Percentiles rank a stretch among this genome's conserved stretches.
Evolutionary conservation across 208 protist genomes (phyloP).

Genomic region (Leishmania tropica): DNA sequence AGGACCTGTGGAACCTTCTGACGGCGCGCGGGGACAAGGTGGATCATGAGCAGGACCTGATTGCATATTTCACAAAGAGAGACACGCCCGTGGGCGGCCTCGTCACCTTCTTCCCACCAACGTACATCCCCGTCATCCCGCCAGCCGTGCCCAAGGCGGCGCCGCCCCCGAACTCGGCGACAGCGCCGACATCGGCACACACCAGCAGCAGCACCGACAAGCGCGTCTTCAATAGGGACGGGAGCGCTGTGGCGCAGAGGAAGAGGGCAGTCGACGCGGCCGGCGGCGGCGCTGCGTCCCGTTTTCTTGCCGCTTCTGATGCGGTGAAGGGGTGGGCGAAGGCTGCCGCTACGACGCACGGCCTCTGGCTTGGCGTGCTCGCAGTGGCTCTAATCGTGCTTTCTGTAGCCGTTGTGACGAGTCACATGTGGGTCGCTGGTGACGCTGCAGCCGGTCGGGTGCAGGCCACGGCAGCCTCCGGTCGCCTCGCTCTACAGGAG

Average conservation of each 20-base stretch:
- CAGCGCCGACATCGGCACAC: background rate
- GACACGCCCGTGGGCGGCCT: slow-evolving; percentile 37
- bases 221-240: background rate
- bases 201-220: background rate
- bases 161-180: background rate
- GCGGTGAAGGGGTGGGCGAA: background rate
- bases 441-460: background rate
- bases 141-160: background rate
- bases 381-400: slow-evolving; percentile 22
- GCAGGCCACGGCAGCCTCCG: background rate
- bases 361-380: slow-evolving; percentile 13
- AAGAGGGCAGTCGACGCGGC: background rate
- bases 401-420: slow-evolving; percentile 13
- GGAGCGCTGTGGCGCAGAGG: background rate
- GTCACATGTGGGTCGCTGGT: background rate
- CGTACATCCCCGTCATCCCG: slow-evolving; percentile 33
- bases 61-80: slow-evolving; percentile 41
- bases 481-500: background rate
- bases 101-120: slow-evolving; percentile 46
- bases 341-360: slow-evolving; percentile 1
- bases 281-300: background rate
- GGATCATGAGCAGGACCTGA: slow-evolving; percentile 51
- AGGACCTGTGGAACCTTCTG: slow-evolving; percentile 39
- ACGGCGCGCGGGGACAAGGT: slow-evolving; percentile 21
- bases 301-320: background rate